phyloP scores from a whole-genome alignment of 2,329 filamentous ascomycete species.

The Trichoderma afroharzianum region DNA sequence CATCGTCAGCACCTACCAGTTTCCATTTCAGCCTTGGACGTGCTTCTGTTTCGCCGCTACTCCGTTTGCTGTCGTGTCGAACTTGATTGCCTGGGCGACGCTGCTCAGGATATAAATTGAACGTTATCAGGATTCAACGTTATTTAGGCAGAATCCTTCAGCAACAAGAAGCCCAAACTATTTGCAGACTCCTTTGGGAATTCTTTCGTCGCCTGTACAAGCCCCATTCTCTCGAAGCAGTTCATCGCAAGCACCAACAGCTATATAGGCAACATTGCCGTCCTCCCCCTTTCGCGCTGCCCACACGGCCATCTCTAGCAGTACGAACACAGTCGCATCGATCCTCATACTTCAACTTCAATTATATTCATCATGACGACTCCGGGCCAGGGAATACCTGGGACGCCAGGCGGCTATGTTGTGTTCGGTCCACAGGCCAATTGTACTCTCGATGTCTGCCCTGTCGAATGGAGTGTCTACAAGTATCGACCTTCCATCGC shows the following conservation, averaged over 20 bases:
- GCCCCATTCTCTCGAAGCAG: background rate
- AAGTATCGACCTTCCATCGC: slow-evolving; percentile 39
- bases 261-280: background rate
- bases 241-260: background rate
- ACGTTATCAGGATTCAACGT: background rate
- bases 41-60: background rate
- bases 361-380: background rate
- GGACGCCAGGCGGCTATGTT: slow-evolving; percentile 16
- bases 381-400: background rate
- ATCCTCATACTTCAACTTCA: background rate
- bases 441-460: slow-evolving; percentile 46
- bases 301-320: background rate
- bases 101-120: background rate
- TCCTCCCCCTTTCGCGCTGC: background rate
- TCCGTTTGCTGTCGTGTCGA: background rate
- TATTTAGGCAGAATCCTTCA: background rate
- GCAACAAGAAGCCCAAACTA: background rate
- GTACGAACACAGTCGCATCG: no score
- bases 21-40: background rate
- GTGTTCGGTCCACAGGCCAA: slow-evolving; percentile 42
- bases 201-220: background rate
- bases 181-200: background rate
- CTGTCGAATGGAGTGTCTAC: slow-evolving; percentile 39
- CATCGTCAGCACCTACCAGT: background rate
- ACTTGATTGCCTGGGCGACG: background rate